Base-by-base conservation (phyloP, 2,329 filamentous ascomycete genomes). In the Ophioceras dolichostomum region DNA sequence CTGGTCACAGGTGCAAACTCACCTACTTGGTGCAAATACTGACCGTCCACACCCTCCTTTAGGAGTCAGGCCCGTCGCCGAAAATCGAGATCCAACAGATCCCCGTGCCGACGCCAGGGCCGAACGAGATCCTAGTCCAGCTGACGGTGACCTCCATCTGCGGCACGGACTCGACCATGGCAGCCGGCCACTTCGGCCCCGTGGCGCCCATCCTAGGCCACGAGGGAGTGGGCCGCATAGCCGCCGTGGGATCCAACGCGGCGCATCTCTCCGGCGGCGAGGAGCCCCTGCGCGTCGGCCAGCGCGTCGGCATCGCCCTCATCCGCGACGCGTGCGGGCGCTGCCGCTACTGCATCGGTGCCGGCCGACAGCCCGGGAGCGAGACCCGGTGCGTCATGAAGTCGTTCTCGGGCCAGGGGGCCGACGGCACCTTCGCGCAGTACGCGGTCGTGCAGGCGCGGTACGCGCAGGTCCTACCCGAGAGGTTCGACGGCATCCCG, bases 161-260 rank as follows among this genome's bases (percentile, higher is more conserved):
- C 39, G 60, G 58, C 4, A 58, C 60, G 7, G 61, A 64, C 39
- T 44, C 56, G 13, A 49, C 48, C 13, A 52, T 64, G 36, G 61
- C 60, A 1, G 37, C 51, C 0, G 60, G 61, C 10, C 49, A 59
- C 18, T 43, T 63, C 32, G 58, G 59, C 0, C 56, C 57, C 0
- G 49, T 50, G 1, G 45, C 49, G 5, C 42, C 52, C 18, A 53
- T 62, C 2, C 49, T 62, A 0, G 64, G 64, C 4, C 64, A 67
- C 34, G 64, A 68, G 42, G 64, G 63, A 7, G 58, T 65, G 1
- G 64, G 64, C 2, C 49, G 48, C 10, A 50, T 65, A 13, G 56
- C 50, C 4, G 49, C 44, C 18, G 41, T 65, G 2, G 64, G 64
- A 1, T 48, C 51, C 21, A 50, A 53, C 24, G 6, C 43, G 1